Conservation (phyloP, 208 protist species). For the Wallacemonas collosoma region DNA sequence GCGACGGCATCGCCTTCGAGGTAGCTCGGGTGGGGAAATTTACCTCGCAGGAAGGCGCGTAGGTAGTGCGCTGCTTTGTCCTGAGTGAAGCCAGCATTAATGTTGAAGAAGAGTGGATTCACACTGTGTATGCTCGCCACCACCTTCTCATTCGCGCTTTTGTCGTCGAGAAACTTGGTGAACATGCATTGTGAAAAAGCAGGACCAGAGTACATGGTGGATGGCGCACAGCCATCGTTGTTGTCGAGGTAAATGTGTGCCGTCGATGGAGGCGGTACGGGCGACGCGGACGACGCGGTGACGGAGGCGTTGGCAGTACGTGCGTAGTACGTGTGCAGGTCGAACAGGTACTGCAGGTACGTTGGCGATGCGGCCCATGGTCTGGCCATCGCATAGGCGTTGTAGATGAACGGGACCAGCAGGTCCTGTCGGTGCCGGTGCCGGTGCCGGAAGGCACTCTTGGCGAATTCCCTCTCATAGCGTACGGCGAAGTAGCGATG, state of each 20-base stretch:
- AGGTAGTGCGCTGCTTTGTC: constrained; percentile 22
- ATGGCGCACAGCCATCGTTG: constrained; percentile 49
- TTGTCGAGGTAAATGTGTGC: constrained; percentile 50
- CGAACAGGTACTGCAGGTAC: constrained; percentile 42
- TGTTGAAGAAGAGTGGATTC: constrained; percentile 48
- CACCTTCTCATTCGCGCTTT: constrained; percentile 13
- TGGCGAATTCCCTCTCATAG: constrained; percentile 45
- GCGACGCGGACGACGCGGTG: constrained; percentile 5
- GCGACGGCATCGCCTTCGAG: constrained; percentile 21
- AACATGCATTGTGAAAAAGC: constrained; percentile 25
- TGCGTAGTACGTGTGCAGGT: constrained; percentile 14
- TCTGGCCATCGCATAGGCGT: constrained; percentile 61
- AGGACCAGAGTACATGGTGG: constrained; percentile 27
- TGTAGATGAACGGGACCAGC: constrained; percentile 64
- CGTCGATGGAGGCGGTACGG: constrained; percentile 4
- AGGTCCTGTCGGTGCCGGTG: constrained; percentile 34
- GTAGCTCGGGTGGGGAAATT: constrained; percentile 28
- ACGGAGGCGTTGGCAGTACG: not conserved
- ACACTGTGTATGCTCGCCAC: constrained; percentile 17
- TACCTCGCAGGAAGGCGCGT: constrained; percentile 21
- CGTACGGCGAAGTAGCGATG: constrained; percentile 37
- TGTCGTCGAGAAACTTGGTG: constrained; percentile 31
- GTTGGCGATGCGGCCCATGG: constrained; percentile 58
- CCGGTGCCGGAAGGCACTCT: constrained; percentile 27
- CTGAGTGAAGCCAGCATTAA: constrained; percentile 29